Base-by-base conservation (phyloP, 2,329 filamentous ascomycete genomes). In the Triangularia setosa region DNA sequence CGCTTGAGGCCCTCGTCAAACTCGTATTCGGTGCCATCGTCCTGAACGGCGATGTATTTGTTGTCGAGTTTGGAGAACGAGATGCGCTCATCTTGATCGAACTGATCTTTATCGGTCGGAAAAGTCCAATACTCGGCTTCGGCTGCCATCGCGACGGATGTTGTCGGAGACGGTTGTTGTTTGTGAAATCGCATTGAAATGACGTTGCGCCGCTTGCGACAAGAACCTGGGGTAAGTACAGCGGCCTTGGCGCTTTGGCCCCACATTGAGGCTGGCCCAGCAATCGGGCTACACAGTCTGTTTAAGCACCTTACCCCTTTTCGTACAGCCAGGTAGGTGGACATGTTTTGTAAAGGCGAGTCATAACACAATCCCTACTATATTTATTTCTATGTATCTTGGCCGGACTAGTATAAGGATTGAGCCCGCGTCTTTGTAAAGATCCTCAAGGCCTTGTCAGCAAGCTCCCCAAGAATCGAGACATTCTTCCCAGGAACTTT, bases 21-120 rank as follows among this genome's bases (percentile, higher is more conserved):
- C 75, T 93, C 90, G 79, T 89, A 96, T 76, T 97, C 93, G 66
- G 87, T 85, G 60, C 92, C 92, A 74, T 95, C 88, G 57, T 93
- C 91, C 64, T 91, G 90, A 67, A 96, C 93, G 7, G 95, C 87
- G 61, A 95, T 86, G 79, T 89, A 94, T 74, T 92, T 94, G 73
- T 87, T 83, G 77, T 94, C 90, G 66, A 92, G 82, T 74, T 86
- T 90, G n/a, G 91, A 94, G 79, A 90, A 96, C 5, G 92, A 94
- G 73, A 97, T 91, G 70, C 93, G 90, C 27, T 91, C 85, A 74
- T 97, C 93, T 64, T 79, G 79, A 71, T 90, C 88, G 74, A 96
- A 96, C 57, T 90, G 84, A 63, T 85, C 82, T 14, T 84, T 82
- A 64, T 91, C 80, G 18, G 80, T 86, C 23, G 86, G 86, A 63